Evolutionary conservation across 306 rosid species (phyloP).

Genomic region (Gynostemma pentaphyllum): DNA sequence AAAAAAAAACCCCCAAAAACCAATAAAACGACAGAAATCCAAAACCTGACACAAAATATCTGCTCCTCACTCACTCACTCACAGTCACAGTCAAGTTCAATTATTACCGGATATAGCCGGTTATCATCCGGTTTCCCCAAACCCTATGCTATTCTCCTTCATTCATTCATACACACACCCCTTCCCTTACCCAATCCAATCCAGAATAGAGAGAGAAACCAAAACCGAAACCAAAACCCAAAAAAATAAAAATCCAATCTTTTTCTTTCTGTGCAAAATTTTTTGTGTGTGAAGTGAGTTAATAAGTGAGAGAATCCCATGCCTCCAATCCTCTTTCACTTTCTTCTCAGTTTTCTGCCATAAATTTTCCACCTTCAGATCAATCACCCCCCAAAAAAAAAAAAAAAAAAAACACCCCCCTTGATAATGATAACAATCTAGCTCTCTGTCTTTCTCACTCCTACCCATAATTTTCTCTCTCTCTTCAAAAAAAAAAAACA

Average conservation of each 20-base stretch:
- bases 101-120: slow-evolving; percentile 56
- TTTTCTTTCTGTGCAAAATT: neutral
- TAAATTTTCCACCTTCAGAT: neutral
- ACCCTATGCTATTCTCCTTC: slow-evolving; percentile 38
- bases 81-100: slow-evolving; percentile 17
- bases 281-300: neutral
- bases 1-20: neutral
- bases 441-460: too few relatives aligned
- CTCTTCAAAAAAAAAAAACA: too few relatives aligned
- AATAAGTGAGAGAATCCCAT: slow-evolving; percentile 10
- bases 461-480: neutral
- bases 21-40: slow-evolving; percentile 35
- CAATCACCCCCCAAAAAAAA: neutral
- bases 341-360: neutral
- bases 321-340: slow-evolving; percentile 11
- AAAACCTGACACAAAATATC: slow-evolving; percentile 38
- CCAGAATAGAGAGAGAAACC: neutral
- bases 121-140: slow-evolving; percentile 34
- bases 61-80: neutral
- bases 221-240: neutral
- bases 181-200: neutral
- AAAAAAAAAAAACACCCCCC: too few relatives aligned
- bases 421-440: neutral
- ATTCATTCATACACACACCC: neutral
- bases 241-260: neutral